Evolutionary conservation across 176 grass and related monocot species (phyloP).

Genomic region (Triticum monococcum): DNA sequence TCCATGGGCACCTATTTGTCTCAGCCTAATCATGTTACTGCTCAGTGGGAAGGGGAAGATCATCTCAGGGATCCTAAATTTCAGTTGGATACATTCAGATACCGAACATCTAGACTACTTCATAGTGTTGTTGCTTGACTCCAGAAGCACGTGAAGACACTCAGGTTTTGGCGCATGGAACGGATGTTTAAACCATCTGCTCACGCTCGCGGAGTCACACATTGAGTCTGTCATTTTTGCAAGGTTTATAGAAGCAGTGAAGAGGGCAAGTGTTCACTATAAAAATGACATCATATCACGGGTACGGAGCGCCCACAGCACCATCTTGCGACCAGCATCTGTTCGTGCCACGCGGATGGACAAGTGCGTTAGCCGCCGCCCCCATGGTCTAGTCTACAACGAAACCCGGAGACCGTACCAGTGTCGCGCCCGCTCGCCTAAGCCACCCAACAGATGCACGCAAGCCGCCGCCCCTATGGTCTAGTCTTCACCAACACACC

Average conservation of each 20-base stretch:
- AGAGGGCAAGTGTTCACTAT: conserved; percentile 34
- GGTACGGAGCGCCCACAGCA: too few species aligned
- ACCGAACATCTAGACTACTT: conserved; percentile 89
- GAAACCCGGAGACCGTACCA: too few species aligned
- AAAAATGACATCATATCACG: too few species aligned
- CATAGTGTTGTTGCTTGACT: conserved; percentile 87
- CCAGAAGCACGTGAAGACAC: conserved; percentile 76
- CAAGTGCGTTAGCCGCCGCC: too few species aligned
- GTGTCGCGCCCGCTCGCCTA: too few species aligned
- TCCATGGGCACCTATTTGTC: conserved; percentile 90
- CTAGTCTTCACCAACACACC: too few species aligned
- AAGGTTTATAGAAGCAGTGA: conserved; percentile 84
- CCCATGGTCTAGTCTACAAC: too few species aligned
- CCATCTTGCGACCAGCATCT: too few species aligned
- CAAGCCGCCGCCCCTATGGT: too few species aligned
- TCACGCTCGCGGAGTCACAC: conserved; percentile 88
- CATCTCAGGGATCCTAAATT: conserved; percentile 94
- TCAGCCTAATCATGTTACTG: conserved; percentile 87
- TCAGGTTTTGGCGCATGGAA: conserved; percentile 98
- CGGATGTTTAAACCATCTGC: conserved; percentile 95
- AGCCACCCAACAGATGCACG: too few species aligned
- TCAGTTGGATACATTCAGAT: conserved; percentile 93
- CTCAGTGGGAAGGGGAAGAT: conserved; percentile 91
- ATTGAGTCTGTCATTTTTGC: conserved; percentile 89
- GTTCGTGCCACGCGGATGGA: too few species aligned